phyloP scores from a whole-genome alignment of 331 rosid species.

The Malus hybrid region DNA sequence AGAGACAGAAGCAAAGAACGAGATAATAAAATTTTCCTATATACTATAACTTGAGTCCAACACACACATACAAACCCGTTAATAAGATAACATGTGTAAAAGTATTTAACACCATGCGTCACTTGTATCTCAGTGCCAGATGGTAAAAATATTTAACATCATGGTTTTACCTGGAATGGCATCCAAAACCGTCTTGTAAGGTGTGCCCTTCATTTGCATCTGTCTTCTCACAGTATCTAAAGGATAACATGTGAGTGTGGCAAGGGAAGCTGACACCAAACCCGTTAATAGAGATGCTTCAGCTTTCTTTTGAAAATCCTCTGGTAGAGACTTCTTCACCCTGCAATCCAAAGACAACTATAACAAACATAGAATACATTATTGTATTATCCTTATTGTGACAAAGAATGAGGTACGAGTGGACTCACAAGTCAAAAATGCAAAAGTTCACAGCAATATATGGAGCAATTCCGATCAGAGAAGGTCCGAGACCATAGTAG shows the following conservation, averaged over 20 bases:
- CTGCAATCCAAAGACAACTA: constrained; percentile 28
- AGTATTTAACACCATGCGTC: no score
- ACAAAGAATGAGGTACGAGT: constrained; percentile 2
- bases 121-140: no score
- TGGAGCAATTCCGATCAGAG: constrained; percentile 84
- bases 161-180: constrained; percentile 56
- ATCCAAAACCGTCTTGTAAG: constrained; percentile 71
- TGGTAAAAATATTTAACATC: no score
- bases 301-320: constrained; percentile 67
- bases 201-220: constrained; percentile 91
- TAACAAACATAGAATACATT: constrained; percentile 3
- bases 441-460: constrained; percentile 86
- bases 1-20: no score
- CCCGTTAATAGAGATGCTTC: constrained; percentile 75
- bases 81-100: no score
- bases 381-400: constrained; percentile 7
- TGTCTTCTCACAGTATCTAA: constrained; percentile 89
- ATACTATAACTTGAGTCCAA: not conserved
- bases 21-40: no score
- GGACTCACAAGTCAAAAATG: constrained; percentile 82
- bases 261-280: constrained; percentile 70
- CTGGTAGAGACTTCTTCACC: constrained; percentile 87
- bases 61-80: not conserved
- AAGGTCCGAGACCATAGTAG: constrained; percentile 83
- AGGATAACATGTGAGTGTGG: constrained; percentile 91